Base-by-base conservation (phyloP, 2,329 filamentous ascomycete species). In the Trichoderma atroviride region DNA sequence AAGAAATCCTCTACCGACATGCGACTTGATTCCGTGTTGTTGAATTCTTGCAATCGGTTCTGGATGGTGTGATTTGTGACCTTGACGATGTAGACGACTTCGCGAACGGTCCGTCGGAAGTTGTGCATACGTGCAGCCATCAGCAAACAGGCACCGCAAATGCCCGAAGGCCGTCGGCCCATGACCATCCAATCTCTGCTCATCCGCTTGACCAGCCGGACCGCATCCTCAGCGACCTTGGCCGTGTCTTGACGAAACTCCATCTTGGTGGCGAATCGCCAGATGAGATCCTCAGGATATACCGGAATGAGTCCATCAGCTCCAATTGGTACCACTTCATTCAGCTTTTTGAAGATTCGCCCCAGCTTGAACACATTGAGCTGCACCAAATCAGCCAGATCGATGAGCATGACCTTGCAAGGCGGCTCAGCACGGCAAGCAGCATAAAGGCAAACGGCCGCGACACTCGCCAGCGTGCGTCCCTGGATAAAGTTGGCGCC, bases 41-140 rank as follows among this genome's bases (percentile, higher is more conserved):
- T 93, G 81, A 98, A 99, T 77, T 99, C 96, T 73, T 94, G 90
- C 11, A 99, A 83, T 71, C 96, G 93, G 78, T 95, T 93, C 76
- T 94, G 92, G 70, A 99, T 93, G 9, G 96, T 99, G 71, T 93
- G 88, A 73, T 96, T 96, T 53, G 94, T 96, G 62, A 98, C 94
- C 78, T 97, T 98, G 78, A 97, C 95, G 47, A 97, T 92, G 78
- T 97, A 98, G n/a, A 98, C 95, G 10, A 99, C 92, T 80, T 99
- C 96, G 35, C 94, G 89, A 14, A 97, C 89, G 0, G 94, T 97
- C 22, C 96, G 90, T 56, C 95, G 91, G 78, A 96, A 99, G 80
- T 98, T 98, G 86, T 97, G 97, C 91, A 98, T 98, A 64, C 96
- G 92, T 10, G 96, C 95, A 7, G 96, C 96, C 78, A 99, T 91